Base-by-base conservation (phyloP, 2,329 filamentous ascomycete species). In the Anthostomella pinea region DNA sequence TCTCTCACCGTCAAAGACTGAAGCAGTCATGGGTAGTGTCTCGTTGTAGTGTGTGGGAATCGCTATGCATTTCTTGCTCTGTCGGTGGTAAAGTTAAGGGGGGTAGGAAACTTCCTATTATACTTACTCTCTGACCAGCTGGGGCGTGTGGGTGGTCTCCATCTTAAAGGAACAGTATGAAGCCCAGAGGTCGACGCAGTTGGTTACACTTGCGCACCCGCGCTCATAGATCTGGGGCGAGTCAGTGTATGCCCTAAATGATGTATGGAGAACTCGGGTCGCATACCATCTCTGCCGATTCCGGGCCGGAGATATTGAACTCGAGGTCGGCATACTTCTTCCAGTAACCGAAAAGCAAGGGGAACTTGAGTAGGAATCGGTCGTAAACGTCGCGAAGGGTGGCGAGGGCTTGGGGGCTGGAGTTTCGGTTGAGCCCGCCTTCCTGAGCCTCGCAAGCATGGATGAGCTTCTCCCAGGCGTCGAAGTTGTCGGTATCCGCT, bases 41-140 rank as follows among this genome's bases (percentile, higher is more conserved):
- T 51, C 21, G 26, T 41, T 32, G 37, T 21, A 33, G 40, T 53
- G 49, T 51, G 55, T 48, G 44, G 52, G 52, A 51, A 40, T 48
- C 51, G 47, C 23, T 45, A 53, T 53, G 43, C 33, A 53, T 54
- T 42, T 46, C 46, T 54, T 64, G 59, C 58, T 63, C 62, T 64
- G 62, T 58, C 51, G 56, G 54, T 62, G 63, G 53, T 67, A 67
- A 68, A 69, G 77, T 82, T 73, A 77, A 75, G 75, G 80, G 75
- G 75, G 80, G 75, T 73, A 75, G 74, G 74, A 81, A 82, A 81
- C 60, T 62, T 73, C 72, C 70, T 68, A 66, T 61, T 67, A 71
- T 77, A 97, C 93, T 97, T 95, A 98, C 93, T 97, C 93, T 95
- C 93, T 84, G 71, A 96, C 94, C 66, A 94, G 77, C 62, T 94